A percentile compares a stretch with the other conserved stretches of the same genome.
phyloP scores from a whole-genome alignment of 2,329 filamentous ascomycete genomes.

The Fusarium redolens region DNA sequence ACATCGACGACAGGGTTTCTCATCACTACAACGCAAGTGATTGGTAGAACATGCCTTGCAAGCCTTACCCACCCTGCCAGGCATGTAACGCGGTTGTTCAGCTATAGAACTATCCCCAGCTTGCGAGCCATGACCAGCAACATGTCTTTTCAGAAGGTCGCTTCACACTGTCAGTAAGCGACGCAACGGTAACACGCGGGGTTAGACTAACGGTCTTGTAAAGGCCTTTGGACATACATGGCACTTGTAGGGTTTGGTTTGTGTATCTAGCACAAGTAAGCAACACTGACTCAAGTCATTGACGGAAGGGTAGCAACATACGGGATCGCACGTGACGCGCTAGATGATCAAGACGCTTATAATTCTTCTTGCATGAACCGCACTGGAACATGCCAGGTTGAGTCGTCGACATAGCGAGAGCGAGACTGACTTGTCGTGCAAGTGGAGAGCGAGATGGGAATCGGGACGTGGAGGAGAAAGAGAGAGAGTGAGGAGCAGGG shows the following conservation, averaged over 20 bases:
- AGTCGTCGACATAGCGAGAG: conserved; percentile 13
- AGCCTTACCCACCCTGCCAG: conserved; percentile 43
- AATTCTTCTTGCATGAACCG: conserved; percentile 43
- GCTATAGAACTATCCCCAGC: conserved; percentile 1
- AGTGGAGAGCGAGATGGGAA: conserved; percentile 13
- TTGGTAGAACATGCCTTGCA: conserved; percentile 46
- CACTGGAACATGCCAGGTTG: conserved; percentile 45
- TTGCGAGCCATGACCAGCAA: conserved; percentile 35
- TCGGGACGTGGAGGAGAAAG: conserved; percentile 28
- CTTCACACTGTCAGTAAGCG: conserved; percentile 21
- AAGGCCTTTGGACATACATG: conserved; percentile 47
- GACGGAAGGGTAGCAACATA: conserved; percentile 21
- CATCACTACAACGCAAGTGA: conserved; percentile 47
- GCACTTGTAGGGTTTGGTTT: conserved; percentile 48
- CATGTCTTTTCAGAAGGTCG: conserved; percentile 44
- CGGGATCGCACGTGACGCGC: conserved; percentile 50
- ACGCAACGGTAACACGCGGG: accelerated
- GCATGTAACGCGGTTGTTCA: conserved; percentile 24
- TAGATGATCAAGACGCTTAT: conserved; percentile 48
- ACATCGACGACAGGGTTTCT: conserved; percentile 48
- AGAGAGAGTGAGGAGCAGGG: not conserved
- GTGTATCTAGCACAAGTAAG: conserved; percentile 42
- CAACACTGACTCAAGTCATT: not conserved
- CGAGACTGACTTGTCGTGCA: not conserved
- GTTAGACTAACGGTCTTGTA: conserved; percentile 43